Conservation (phyloP, 2,329 filamentous ascomycete genomes). For the Venturia effusa region DNA sequence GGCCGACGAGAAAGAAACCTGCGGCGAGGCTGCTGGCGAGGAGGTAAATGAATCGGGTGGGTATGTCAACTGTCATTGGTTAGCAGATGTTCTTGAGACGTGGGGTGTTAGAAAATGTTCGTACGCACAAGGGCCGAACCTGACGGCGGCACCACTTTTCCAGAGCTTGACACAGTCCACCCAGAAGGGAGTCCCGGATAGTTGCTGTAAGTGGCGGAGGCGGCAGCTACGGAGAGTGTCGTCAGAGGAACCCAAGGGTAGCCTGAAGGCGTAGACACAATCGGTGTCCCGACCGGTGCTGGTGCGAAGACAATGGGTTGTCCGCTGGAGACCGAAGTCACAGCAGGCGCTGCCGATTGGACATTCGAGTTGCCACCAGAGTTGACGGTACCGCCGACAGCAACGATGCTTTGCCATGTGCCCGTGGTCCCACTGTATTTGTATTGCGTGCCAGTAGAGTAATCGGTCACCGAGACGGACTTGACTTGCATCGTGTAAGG, state of each 20-base stretch:
- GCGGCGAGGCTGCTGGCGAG: constrained; percentile 33
- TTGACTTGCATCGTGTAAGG: constrained; percentile 82
- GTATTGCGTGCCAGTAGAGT: constrained; percentile 84
- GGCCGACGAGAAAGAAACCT: constrained; percentile 35
- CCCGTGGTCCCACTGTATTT: constrained; percentile 69
- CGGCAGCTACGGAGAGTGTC: constrained; percentile 37
- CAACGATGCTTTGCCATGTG: constrained; percentile 68
- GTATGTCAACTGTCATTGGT: constrained; percentile 36
- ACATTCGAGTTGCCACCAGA: constrained; percentile 42
- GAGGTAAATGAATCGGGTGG: constrained; percentile 42
- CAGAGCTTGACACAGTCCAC: constrained; percentile 68
- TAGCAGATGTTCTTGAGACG: constrained; percentile 18
- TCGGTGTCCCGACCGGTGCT: constrained; percentile 43
- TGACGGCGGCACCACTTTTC: constrained; percentile 62
- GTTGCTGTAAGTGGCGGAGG: constrained; percentile 33
- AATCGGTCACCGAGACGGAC: constrained; percentile 70
- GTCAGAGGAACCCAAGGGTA: constrained; percentile 58
- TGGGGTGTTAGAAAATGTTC: constrained; percentile 15
- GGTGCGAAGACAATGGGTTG: constrained; percentile 58
- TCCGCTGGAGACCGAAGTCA: constrained; percentile 50
- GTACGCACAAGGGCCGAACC: constrained; percentile 25
- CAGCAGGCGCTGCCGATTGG: constrained; percentile 45
- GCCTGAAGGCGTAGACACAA: constrained; percentile 46
- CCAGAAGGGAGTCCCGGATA: constrained; percentile 59
- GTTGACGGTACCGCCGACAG: constrained; percentile 69